Evolutionary conservation across 352 stramenopile species (phyloP).

Genomic region (Globisporangium parvum): DNA sequence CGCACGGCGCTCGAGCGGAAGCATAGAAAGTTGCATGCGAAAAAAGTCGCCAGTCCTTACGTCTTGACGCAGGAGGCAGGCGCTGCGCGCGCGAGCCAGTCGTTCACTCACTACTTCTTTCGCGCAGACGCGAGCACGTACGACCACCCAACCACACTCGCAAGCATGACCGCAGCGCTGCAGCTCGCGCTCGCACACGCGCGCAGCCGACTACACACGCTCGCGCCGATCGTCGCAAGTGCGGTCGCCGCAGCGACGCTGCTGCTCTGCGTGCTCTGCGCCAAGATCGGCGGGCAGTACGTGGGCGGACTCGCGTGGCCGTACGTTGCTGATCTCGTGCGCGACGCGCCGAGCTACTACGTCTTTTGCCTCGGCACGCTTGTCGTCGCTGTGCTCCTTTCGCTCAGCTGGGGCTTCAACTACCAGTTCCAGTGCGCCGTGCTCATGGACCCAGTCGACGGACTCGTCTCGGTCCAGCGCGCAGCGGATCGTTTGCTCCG

Average conservation of each 20-base stretch:
- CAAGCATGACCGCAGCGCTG: background rate
- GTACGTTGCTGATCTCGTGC: slow-evolving; percentile 50
- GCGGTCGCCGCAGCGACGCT: slow-evolving; percentile 27
- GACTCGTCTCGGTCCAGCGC: slow-evolving; percentile 2
- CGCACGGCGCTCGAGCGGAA: no score
- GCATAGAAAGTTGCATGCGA: no score
- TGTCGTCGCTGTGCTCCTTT: slow-evolving; percentile 24
- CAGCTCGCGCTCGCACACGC: background rate
- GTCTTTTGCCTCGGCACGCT: slow-evolving; percentile 32
- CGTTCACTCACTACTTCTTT: background rate
- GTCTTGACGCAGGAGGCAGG: no score
- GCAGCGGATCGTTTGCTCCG: slow-evolving; percentile 9
- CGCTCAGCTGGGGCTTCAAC: slow-evolving; percentile 40
- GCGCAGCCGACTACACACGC: slow-evolving; percentile 1
- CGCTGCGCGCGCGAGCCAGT: no score
- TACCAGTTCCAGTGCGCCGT: slow-evolving; percentile 33
- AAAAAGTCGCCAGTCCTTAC: no score
- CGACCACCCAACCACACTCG: background rate
- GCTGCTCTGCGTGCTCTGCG: slow-evolving; percentile 33
- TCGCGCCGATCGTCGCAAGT: slow-evolving; percentile 27
- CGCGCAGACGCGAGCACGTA: background rate
- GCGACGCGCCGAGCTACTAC: slow-evolving; percentile 30
- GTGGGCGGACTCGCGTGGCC: slow-evolving; percentile 40
- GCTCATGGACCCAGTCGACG: slow-evolving; percentile 7
- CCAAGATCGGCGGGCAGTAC: slow-evolving; percentile 33